A percentile compares a stretch with the other conserved stretches of the same genome.
Evolutionary conservation across 2,329 filamentous ascomycete genomes (phyloP).

Genomic region (Diaporthe aspalathi): DNA sequence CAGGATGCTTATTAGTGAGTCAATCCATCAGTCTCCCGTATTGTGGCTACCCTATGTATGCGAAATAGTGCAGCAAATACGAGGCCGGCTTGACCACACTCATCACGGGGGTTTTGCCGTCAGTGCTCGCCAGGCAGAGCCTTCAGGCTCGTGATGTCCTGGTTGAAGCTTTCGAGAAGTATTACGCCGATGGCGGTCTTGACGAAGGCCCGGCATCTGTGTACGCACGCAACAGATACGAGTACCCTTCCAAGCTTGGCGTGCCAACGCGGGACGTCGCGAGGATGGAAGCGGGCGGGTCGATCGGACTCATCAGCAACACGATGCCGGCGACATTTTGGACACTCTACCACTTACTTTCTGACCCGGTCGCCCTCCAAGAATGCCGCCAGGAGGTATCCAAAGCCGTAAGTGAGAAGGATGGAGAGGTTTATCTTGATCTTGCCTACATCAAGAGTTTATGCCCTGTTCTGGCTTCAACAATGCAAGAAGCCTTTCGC

Average conservation of each 20-base stretch:
- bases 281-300: constrained; percentile 51
- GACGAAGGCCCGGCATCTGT: constrained; percentile 7
- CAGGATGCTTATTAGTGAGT: not conserved
- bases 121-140: not conserved
- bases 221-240: constrained; percentile 34
- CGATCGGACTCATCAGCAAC: constrained; percentile 52
- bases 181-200: constrained; percentile 4
- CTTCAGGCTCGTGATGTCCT: constrained; percentile 8
- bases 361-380: constrained; percentile 45
- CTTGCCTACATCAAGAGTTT: constrained; percentile 45
- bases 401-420: not conserved
- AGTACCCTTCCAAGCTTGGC: constrained; percentile 43
- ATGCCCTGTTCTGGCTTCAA: constrained; percentile 52
- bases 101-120: not conserved
- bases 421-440: constrained; percentile 41
- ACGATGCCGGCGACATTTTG: constrained; percentile 52
- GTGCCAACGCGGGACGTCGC: constrained; percentile 49
- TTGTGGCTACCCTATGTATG: not conserved
- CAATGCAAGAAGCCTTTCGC: constrained; percentile 54
- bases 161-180: constrained; percentile 4
- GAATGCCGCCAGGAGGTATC: constrained; percentile 44
- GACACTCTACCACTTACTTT: constrained; percentile 51
- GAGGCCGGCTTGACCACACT: constrained; percentile 16
- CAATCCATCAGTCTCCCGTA: not conserved
- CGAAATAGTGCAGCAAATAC: not conserved